phyloP scores from a whole-genome alignment of 306 rosid species.

The Datisca glomerata region DNA sequence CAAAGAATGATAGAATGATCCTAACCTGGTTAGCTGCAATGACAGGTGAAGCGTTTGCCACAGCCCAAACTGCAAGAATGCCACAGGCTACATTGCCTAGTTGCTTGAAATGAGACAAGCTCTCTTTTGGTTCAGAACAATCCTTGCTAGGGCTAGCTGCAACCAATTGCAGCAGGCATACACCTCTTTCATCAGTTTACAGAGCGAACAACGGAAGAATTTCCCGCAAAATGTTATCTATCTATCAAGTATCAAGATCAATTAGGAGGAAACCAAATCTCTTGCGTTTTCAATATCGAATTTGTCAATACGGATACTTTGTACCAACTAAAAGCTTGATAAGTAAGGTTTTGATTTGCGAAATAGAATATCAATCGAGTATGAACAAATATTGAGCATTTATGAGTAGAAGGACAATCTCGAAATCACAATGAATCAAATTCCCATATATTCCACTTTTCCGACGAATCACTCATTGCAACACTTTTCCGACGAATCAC shows the following conservation, averaged over 20 bases:
- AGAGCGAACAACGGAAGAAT: background rate
- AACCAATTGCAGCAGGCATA: constrained; percentile 9
- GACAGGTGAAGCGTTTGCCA: constrained; percentile 63
- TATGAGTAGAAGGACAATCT: too few relatives aligned
- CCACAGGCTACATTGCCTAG: constrained; percentile 63
- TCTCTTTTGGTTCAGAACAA: constrained; percentile 27
- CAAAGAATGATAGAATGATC: background rate
- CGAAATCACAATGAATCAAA: too few relatives aligned
- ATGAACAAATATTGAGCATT: too few relatives aligned
- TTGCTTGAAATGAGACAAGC: constrained; percentile 20
- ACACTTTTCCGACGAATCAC: background rate
- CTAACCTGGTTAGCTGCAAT: constrained; percentile 73
- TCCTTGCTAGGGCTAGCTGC: constrained; percentile 29
- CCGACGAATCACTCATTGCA: too few relatives aligned
- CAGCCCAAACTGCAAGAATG: constrained; percentile 63
- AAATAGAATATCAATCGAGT: too few relatives aligned
- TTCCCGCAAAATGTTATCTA: background rate
- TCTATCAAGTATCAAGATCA: background rate
- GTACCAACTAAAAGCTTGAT: background rate
- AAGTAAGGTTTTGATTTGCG: too few relatives aligned
- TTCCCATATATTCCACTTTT: too few relatives aligned
- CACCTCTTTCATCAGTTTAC: background rate
- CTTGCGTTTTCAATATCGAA: background rate
- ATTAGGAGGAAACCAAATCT: too few relatives aligned
- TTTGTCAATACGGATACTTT: background rate